phyloP scores from a whole-genome alignment of 202 grass and related monocot species.

The Zizania palustris region DNA sequence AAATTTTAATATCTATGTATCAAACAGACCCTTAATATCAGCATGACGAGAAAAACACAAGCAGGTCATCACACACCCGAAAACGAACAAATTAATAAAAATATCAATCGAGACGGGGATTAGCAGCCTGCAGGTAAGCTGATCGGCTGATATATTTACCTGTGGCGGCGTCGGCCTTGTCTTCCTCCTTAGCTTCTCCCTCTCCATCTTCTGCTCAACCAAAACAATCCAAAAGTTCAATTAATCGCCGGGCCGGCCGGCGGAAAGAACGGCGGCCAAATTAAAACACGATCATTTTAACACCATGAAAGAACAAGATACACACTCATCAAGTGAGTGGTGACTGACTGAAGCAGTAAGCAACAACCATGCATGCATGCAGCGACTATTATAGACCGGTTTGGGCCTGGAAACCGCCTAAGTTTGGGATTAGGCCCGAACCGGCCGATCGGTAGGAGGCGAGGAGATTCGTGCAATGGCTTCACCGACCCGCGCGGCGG shows the following conservation, averaged over 20 bases:
- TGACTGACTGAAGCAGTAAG: not conserved
- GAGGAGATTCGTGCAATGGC: not conserved
- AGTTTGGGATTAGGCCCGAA: no score
- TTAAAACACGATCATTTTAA: not conserved
- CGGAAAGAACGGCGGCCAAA: not conserved
- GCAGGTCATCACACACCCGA: not conserved
- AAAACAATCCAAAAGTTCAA: no score
- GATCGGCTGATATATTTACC: no score
- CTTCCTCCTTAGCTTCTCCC: slow-evolving; percentile 74
- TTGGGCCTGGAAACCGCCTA: not conserved
- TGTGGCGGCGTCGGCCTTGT: slow-evolving; percentile 59
- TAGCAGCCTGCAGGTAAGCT: slow-evolving; percentile 42
- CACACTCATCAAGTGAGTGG: not conserved
- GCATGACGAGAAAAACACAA: not conserved
- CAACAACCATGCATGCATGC: not conserved
- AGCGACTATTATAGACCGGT: not conserved
- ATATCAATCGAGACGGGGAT: no score
- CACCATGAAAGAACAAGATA: no score
- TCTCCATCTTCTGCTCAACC: slow-evolving; percentile 80
- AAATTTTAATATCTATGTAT: no score
- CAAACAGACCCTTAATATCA: slow-evolving; percentile 44
- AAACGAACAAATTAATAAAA: not conserved
- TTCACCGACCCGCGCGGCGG: not conserved
- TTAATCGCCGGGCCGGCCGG: no score
- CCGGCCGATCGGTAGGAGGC: not conserved